Base-by-base conservation (phyloP, 805 yeast genomes). In the Sungouiozyma ichnusensis region DNA sequence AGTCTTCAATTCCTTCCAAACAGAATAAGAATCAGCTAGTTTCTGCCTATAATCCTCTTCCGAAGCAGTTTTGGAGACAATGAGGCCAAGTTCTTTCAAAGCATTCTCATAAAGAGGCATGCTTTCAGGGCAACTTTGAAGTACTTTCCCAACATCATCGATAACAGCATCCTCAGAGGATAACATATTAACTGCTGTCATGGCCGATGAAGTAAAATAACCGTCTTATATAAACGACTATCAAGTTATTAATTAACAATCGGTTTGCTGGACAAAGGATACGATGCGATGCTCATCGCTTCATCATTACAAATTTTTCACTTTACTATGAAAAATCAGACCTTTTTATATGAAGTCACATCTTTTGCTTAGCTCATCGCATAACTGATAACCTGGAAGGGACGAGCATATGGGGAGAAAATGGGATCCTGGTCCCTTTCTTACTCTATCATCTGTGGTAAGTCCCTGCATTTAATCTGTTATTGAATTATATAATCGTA, bases 1-100 rank as follows among this genome's bases (percentile, higher is more conserved):
- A 0, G 39, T 36, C 14, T 49, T 51, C 1, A 59, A 36, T 2
- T 48, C 36, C 20, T 51, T 42, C 68, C 69, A 66, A 9, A 58
- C 17, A 4, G 40, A 40, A 35, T 46, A 46, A 3, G 59, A 49
- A 8, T 44, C 38, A 2, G 66, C 55, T 18, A 65, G 39, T 3
- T 44, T 31, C 3, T 43, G 41, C 37, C 67, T 52, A 16, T 56
- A 52, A 0, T 31, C 35, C 27, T 57, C 61, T 42, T 63, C 56
- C 18, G 48, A 48, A 13, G 58, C 48, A n/a, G 60, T 41, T 24
- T 41, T 44, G n/a, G 47, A 45, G 2, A 59, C 61, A 7, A 56
- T 38, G 1, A 50, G 53, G 37, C 50, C 53, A 24, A 58, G 38
- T 4, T 41, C 33, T 4, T 39, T 32, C 7, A 48, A 11, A 5